Evolutionary conservation across 2,329 filamentous ascomycete genomes (phyloP), one percentile per base, ranked within the genome.

Genomic region (Passalora sequoiae): DNA sequence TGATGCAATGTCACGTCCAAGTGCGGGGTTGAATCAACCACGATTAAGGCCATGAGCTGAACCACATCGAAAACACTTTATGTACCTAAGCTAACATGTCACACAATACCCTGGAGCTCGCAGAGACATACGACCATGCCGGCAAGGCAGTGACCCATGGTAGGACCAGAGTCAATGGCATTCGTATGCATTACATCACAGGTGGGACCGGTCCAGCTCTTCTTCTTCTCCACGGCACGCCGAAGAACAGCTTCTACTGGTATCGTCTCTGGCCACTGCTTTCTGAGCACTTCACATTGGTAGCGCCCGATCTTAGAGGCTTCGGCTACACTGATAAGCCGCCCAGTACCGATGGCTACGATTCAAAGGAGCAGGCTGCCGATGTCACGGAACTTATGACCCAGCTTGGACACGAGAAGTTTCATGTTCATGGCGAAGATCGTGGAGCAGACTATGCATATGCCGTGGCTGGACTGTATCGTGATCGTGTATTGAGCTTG

Each of bases 261-360:
- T 66, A 66, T 50, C 59, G 57, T 1, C 50, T 67, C 24, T 49
- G 62, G 12, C 63, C 64, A 1, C 52, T 61, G 1, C 54, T 68
- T 1, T 65, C 59, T 7, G 50, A 55, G 20, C 53, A 66, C 46
- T 66, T 66, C 50, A 65, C 59, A 0, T 42, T 67, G 32, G 57
- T 67, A 1, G 66, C 63, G 1, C 64, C 64, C 1, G 63, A 66
- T 43, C 51, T 66, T 0, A 56, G 65, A 12, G 63, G 64, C 1
- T 67, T 66, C 32, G 65, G 65, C 17, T 64, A 63, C n/a, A 65
- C 63, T 1, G 64, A 67, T 53, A 67, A 67, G 41, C 64, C 64
- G 0, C 65, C 64, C 1, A 59, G 62, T 3, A 62, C 62, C 3
- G 63, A 65, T 31, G 63, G 62, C 20, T 67, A 68, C 49, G 62